phyloP scores from a whole-genome alignment of 768 basidiomycete genomes.

The Phylloporus sp. region DNA sequence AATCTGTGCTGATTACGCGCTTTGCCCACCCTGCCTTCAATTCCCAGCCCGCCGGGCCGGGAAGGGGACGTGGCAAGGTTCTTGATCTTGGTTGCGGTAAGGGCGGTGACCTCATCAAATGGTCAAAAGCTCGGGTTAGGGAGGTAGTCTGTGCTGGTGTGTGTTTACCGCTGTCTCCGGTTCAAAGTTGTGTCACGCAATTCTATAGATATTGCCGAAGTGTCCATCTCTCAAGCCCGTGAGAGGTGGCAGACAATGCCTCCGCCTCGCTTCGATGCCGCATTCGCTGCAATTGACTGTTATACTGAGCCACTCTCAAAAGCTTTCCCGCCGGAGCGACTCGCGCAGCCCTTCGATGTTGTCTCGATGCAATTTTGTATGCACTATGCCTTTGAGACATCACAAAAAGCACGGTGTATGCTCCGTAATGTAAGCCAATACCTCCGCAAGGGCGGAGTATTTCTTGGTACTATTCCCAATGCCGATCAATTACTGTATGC shows the following conservation, averaged over 20 bases:
- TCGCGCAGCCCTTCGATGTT: conserved; percentile 79
- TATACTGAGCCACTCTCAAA: conserved; percentile 70
- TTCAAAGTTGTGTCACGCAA: not conserved
- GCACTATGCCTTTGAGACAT: conserved; percentile 98
- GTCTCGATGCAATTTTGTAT: conserved; percentile 99
- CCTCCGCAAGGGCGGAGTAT: conserved; percentile 82
- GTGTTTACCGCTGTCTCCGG: conserved; percentile 20
- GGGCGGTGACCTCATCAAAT: conserved; percentile 95
- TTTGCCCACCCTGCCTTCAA: conserved; percentile 74
- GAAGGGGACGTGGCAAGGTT: conserved; percentile 61
- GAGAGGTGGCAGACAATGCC: conserved; percentile 57
- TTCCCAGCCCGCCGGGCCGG: conserved; percentile 24
- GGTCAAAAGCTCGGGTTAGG: conserved; percentile 79
- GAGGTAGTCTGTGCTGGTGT: conserved; percentile 81
- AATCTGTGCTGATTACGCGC: conserved; percentile 90
- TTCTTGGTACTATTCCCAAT: conserved; percentile 97
- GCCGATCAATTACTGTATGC: conserved; percentile 79
- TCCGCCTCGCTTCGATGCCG: conserved; percentile 62
- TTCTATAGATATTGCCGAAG: conserved; percentile 74
- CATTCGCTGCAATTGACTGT: conserved; percentile 86
- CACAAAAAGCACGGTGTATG: conserved; percentile 85
- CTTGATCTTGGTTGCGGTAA: conserved; percentile 99
- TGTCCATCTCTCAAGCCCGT: conserved; percentile 88
- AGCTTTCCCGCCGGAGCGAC: conserved; percentile 58
- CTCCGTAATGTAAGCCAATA: conserved; percentile 81